Conservation (phyloP, 768 basidiomycete species). For the Imleria badia region DNA sequence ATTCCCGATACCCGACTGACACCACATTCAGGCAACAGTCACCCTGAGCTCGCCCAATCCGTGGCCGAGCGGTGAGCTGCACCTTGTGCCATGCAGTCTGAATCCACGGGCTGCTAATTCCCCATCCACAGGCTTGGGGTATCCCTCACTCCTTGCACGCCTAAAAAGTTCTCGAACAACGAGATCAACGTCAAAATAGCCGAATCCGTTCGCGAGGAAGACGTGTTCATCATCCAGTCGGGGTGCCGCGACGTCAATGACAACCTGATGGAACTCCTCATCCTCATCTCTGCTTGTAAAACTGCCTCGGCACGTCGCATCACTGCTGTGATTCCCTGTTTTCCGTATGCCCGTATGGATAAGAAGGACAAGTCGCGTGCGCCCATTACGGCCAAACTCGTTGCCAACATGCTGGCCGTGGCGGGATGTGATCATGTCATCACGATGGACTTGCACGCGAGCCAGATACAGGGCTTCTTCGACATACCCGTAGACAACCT, state of each 20-base stretch:
- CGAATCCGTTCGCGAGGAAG: slow-evolving; percentile 95
- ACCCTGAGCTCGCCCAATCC: slow-evolving; percentile 93
- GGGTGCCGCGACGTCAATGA: slow-evolving; percentile 90
- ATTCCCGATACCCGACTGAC: slow-evolving; percentile 9
- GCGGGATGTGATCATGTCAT: slow-evolving; percentile 99
- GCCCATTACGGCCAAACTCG: slow-evolving; percentile 97
- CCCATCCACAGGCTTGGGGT: slow-evolving; percentile 76
- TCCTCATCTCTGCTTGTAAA: slow-evolving; percentile 97
- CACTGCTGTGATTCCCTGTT: slow-evolving; percentile 97
- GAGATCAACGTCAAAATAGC: slow-evolving; percentile 94
- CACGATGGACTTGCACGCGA: slow-evolving; percentile 98
- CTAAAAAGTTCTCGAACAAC: slow-evolving; percentile 90
- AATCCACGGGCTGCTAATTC: slow-evolving; percentile 53
- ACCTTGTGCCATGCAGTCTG: slow-evolving; percentile 41
- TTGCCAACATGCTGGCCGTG: slow-evolving; percentile 96
- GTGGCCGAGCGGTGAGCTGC: slow-evolving; percentile 96
- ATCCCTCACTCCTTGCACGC: slow-evolving; percentile 80
- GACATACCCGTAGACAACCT: slow-evolving; percentile 98
- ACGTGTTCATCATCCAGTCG: slow-evolving; percentile 98
- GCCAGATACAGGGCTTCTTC: slow-evolving; percentile 98
- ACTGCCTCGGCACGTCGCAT: slow-evolving; percentile 93
- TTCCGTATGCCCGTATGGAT: slow-evolving; percentile 95
- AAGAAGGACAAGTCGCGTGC: slow-evolving; percentile 97
- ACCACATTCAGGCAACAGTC: slow-evolving; percentile 80
- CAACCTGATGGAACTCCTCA: slow-evolving; percentile 97